phyloP scores from a whole-genome alignment of 1,284 basidiomycete genomes.

The Megacollybia platyphylla region DNA sequence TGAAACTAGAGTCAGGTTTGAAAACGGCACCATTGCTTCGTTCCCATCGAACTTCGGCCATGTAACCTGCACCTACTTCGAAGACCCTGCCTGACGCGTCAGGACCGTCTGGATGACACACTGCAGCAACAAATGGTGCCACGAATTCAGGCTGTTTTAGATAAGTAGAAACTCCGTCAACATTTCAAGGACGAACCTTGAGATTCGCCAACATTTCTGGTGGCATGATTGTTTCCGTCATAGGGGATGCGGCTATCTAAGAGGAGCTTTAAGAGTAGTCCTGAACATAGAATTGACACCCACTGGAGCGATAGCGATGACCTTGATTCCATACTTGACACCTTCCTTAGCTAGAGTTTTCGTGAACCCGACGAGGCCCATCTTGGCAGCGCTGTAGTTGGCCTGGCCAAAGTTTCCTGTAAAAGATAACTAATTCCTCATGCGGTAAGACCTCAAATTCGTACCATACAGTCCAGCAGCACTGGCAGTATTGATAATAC shows the following conservation, averaged over 20 bases:
- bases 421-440: constrained; percentile 2
- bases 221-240: constrained; percentile 94
- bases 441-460: constrained; percentile 8
- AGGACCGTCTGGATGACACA: constrained; percentile 69
- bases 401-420: constrained; percentile 93
- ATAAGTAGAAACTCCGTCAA: constrained; percentile 2
- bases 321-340: constrained; percentile 86
- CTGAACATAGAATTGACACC: constrained; percentile 13
- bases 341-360: constrained; percentile 89
- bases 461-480: constrained; percentile 76
- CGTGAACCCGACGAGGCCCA: constrained; percentile 84
- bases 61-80: constrained; percentile 90
- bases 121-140: constrained; percentile 80
- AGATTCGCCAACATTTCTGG: constrained; percentile 92
- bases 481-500: constrained; percentile 88
- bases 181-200: constrained; percentile 35
- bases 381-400: constrained; percentile 86
- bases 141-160: constrained; percentile 73
- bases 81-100: constrained; percentile 84
- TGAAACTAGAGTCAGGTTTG: constrained; percentile 86
- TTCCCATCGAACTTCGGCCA: constrained; percentile 92
- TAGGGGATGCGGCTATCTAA: constrained; percentile 83
- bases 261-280: constrained; percentile 1
- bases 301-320: constrained; percentile 85
- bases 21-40: constrained; percentile 80